Evolutionary conservation across 805 yeast species (phyloP).

Genomic region (Deakozyma indianensis): DNA sequence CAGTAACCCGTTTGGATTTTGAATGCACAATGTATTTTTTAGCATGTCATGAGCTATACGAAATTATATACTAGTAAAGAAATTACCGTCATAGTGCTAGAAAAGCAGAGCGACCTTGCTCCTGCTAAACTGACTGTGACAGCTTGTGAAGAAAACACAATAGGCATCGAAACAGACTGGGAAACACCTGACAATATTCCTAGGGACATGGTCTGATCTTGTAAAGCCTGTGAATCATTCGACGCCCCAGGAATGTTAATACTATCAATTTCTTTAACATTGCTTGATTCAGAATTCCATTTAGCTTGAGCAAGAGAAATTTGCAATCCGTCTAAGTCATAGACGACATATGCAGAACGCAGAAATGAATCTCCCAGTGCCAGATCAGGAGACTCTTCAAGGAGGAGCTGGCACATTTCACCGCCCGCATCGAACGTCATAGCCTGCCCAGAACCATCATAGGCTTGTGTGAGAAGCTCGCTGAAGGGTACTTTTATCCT

Average conservation of each 20-base stretch:
- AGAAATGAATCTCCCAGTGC: conserved; percentile 51
- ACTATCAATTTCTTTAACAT: conserved; percentile 10
- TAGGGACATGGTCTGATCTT: not conserved
- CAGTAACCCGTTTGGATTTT: conserved; percentile 5
- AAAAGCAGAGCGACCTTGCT: not conserved
- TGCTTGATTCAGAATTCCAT: conserved; percentile 14
- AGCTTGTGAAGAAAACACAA: not conserved
- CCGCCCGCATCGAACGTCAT: not conserved
- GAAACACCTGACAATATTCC: not conserved
- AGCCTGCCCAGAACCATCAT: not conserved
- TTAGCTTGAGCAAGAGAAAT: conserved; percentile 43
- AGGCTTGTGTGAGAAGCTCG: not conserved
- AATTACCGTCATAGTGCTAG: not conserved
- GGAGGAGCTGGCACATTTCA: not conserved
- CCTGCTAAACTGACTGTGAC: not conserved
- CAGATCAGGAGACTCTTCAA: not conserved
- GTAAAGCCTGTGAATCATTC: conserved; percentile 4
- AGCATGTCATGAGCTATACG: not conserved
- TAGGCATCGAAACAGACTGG: not conserved
- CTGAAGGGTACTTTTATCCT: not conserved
- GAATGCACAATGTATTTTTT: not conserved
- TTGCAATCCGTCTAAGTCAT: conserved; percentile 43
- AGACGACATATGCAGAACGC: conserved; percentile 56
- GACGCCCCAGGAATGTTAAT: conserved; percentile 14
- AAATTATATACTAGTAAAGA: conserved; percentile 1